phyloP scores from a whole-genome alignment of 1,284 basidiomycete genomes.

The Coniophora puteana region DNA sequence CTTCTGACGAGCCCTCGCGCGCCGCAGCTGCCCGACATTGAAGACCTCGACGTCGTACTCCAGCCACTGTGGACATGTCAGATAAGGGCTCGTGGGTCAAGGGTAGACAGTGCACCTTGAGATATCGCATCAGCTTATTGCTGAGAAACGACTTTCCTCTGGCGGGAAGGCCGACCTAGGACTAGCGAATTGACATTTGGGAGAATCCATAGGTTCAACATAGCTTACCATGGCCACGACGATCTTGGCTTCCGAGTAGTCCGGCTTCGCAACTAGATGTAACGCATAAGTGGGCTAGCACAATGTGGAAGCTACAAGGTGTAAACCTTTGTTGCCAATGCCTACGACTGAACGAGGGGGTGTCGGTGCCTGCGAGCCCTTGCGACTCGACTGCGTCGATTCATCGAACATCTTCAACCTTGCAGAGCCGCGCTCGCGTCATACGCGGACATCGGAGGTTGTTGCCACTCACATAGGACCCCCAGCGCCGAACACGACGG shows the following conservation, averaged over 20 bases:
- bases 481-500: slow-evolving; percentile 27
- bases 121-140: slow-evolving; percentile 81
- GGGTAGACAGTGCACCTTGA: slow-evolving; percentile 47
- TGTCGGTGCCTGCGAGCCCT: slow-evolving; percentile 64
- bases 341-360: slow-evolving; percentile 78
- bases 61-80: slow-evolving; percentile 70
- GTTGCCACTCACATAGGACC: slow-evolving; percentile 25
- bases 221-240: slow-evolving; percentile 89
- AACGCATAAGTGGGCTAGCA: slow-evolving; percentile 6
- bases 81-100: slow-evolving; percentile 2
- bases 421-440: slow-evolving; percentile 4
- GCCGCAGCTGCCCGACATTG: slow-evolving; percentile 94
- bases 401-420: slow-evolving; percentile 81
- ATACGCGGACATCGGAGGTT: neutral
- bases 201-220: neutral
- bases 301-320: slow-evolving; percentile 1
- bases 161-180: slow-evolving; percentile 75
- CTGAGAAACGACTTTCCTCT: slow-evolving; percentile 83
- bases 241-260: slow-evolving; percentile 98
- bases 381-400: slow-evolving; percentile 62
- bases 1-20: slow-evolving; percentile 80
- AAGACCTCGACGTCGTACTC: slow-evolving; percentile 99
- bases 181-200: slow-evolving; percentile 2
- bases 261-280: slow-evolving; percentile 83
- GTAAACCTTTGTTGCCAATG: slow-evolving; percentile 74